These are phyloP conservation scores for Vanderwaltozyma yarrowii DNA, from an alignment of 805 yeast genomes.

Conservation along the genomic window DNA sequence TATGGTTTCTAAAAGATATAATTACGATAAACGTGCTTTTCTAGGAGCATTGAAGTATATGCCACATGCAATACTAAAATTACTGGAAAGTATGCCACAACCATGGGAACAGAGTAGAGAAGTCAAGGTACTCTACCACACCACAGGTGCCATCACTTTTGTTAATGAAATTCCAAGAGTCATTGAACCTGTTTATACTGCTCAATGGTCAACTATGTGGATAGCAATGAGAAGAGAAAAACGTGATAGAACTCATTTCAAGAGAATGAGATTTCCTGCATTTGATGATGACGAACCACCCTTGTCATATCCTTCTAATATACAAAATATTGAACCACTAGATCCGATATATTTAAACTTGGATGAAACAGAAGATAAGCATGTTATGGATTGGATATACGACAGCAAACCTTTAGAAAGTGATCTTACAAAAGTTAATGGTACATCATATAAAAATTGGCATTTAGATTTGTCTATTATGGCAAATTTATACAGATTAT, in stretches of 20 bases:
- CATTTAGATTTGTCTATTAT: conserved; percentile 47
- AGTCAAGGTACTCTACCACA: conserved; percentile 81
- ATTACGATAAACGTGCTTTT: conserved; percentile 78
- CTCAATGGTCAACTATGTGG: conserved; percentile 97
- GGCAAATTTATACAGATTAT: conserved; percentile 54
- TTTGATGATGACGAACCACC: conserved; percentile 98
- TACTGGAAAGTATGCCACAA: conserved; percentile 93
- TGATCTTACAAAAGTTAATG: conserved; percentile 45
- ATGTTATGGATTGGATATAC: conserved; percentile 67
- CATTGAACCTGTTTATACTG: conserved; percentile 79
- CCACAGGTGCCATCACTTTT: conserved; percentile 89
- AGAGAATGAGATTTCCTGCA: conserved; percentile 88
- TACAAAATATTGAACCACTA: conserved; percentile 60
- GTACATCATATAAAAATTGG: conserved; percentile 73
- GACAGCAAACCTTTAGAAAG: conserved; percentile 67
- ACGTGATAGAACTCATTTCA: conserved; percentile 79
- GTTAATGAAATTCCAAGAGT: conserved; percentile 90
- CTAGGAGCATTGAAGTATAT: conserved; percentile 86
- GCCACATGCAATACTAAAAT: conserved; percentile 89
- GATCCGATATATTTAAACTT: conserved; percentile 62
- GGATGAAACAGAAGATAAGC: conserved; percentile 51
- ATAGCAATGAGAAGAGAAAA: conserved; percentile 88
- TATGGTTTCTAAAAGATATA: conserved; percentile 64
- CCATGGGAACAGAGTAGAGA: conserved; percentile 92
- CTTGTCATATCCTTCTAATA: conserved; percentile 66